Evolutionary conservation across 1,284 basidiomycete genomes (phyloP), one percentile per base, ranked within the genome.

Genomic region (Trametes hirsuta): DNA sequence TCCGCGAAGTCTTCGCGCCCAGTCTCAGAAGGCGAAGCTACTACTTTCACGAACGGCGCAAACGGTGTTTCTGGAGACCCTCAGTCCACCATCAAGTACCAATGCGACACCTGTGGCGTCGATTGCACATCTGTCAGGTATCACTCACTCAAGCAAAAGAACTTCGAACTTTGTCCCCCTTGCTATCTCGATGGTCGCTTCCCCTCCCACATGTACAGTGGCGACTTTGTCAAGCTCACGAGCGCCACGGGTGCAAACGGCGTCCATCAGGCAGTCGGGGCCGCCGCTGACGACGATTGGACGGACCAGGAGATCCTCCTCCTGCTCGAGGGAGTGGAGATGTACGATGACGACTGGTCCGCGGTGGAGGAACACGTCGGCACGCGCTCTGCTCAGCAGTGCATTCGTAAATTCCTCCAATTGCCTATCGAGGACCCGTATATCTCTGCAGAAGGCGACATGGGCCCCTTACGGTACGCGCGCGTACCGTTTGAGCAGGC

Each of bases 311-410:
- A 99, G 76, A 84, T 91, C 18, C 77, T 99, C 12, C 77, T 94
- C 2, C 81, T 99, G 14, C 83, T 99, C 18, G 97, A 99, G 76
- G 97, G 91, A 15, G 86, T 99, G 52, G 97, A 99, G 77, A 97
- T 99, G 94, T 95, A 90, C 74, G 94, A 98, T 66, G 97, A 98
- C 72, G 97, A 98, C 72, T 99, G 96, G 97, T 88, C 87, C 30
- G 85, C 87, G 39, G 89, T 99, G 59, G 90, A 95, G 63, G 90
- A 94, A 67, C 96, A 99, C 72, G 95, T 99, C 47, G 93, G 90
- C 12, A 94, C 94, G 22, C 84, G 95, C 47, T 89, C 89, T 15
- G 90, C 95, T 40, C 95, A 98, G 72, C 94, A 97, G 76, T 98
- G 97, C 74, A 93, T 99, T 68, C 88, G 91, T 68, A 93, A 95